A percentile compares a stretch with the other conserved stretches of the same genome.
These are phyloP conservation scores for Fusarium fujikuroi DNA, from an alignment of 2,329 filamentous ascomycete species.

Conservation along the genomic window DNA sequence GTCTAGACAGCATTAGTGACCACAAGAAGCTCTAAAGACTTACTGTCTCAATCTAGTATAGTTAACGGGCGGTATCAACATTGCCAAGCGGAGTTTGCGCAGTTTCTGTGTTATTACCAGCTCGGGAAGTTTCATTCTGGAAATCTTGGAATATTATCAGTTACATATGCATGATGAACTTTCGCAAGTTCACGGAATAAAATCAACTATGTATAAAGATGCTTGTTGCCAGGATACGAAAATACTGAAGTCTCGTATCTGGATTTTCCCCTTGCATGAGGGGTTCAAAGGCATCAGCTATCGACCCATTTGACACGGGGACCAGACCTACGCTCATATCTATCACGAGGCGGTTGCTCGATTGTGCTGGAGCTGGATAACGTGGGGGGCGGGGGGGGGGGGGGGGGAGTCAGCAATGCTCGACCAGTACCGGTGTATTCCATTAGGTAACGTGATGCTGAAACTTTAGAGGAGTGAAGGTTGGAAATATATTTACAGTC, in stretches of 20 bases:
- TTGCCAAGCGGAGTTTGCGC: not conserved
- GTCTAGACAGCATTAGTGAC: not conserved
- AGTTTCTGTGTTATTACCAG: not conserved
- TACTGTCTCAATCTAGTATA: not conserved
- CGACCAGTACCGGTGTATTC: not conserved
- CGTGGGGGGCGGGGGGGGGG: no score
- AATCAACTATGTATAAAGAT: not conserved
- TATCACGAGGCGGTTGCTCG: no score
- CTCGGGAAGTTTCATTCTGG: not conserved
- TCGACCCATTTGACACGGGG: not conserved
- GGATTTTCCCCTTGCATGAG: slow-evolving; percentile 21
- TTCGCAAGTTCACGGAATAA: not conserved
- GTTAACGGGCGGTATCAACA: not conserved
- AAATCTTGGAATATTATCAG: not conserved
- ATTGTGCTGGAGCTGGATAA: not conserved
- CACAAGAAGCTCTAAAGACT: not conserved
- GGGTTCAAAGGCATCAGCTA: not conserved
- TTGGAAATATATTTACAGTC: not conserved
- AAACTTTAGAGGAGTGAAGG: not conserved
- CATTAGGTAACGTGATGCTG: not conserved
- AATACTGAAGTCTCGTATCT: not conserved
- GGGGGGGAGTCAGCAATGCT: no score
- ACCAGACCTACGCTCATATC: not conserved
- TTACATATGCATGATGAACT: not conserved
- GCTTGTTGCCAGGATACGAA: not conserved